Conservation (phyloP, 768 basidiomycete genomes). For the Stropharia rugosoannulata region DNA sequence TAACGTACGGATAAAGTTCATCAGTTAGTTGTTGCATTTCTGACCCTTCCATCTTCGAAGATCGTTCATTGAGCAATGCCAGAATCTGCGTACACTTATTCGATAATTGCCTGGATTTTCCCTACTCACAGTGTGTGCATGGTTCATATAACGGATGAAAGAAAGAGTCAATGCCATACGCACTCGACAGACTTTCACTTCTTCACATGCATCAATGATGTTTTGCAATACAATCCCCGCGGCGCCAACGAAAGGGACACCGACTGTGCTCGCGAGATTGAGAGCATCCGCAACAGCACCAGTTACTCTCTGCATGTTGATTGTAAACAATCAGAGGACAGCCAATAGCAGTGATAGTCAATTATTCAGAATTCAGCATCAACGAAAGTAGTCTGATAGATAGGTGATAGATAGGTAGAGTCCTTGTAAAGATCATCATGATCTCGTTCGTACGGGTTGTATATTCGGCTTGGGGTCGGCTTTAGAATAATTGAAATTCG, state of each 20-base stretch:
- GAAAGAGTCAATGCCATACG: conserved; percentile 2
- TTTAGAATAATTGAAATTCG: no score
- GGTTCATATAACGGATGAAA: neutral
- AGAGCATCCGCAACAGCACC: conserved; percentile 26
- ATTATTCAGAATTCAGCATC: no score
- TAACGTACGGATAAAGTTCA: conserved; percentile 38
- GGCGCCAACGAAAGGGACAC: conserved; percentile 45
- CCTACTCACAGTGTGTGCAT: conserved; percentile 23
- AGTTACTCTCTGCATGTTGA: conserved; percentile 21
- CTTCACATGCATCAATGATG: conserved; percentile 43
- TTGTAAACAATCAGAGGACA: neutral
- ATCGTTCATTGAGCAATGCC: conserved; percentile 38
- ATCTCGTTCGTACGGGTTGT: no score
- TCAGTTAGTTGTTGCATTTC: conserved; percentile 39
- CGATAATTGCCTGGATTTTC: conserved; percentile 40
- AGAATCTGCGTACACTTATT: conserved; percentile 40
- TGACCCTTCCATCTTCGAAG: conserved; percentile 35
- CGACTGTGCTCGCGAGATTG: conserved; percentile 42
- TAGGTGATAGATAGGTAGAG: no score
- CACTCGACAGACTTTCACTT: conserved; percentile 52
- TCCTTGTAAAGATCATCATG: no score
- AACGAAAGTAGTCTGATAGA: no score
- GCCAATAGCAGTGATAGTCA: no score
- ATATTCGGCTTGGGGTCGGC: no score
- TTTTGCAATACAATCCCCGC: conserved; percentile 42